Conservation (phyloP, 352 stramenopile genomes). For the Phytophthora parvispora region DNA sequence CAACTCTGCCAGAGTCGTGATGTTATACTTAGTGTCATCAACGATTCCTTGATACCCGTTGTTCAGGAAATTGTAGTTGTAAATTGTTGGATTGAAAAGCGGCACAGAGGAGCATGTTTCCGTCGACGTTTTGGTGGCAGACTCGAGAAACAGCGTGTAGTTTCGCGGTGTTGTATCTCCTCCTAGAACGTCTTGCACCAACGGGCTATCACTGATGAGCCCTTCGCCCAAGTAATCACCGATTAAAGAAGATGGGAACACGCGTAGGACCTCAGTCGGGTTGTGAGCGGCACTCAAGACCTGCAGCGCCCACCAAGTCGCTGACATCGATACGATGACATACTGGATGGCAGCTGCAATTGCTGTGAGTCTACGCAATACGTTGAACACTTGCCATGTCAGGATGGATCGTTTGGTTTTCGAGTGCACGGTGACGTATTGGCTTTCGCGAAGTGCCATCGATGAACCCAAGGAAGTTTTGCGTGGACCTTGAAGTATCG, state of each 20-base stretch:
- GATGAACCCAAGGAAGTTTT: constrained; percentile 10
- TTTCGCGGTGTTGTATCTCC: constrained; percentile 41
- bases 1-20: constrained; percentile 28
- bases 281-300: constrained; percentile 27
- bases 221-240: constrained; percentile 33
- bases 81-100: constrained; percentile 29
- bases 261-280: constrained; percentile 13
- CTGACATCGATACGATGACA: constrained; percentile 33
- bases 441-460: constrained; percentile 16
- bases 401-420: constrained; percentile 12
- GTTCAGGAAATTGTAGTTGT: constrained; percentile 49
- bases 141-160: constrained; percentile 49
- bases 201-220: constrained; percentile 38
- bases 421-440: constrained; percentile 8
- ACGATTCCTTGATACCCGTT: constrained; percentile 31
- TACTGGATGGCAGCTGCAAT: constrained; percentile 49
- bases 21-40: constrained; percentile 42
- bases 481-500: background rate
- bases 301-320: constrained; percentile 26
- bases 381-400: constrained; percentile 22
- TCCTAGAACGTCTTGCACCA: constrained; percentile 31
- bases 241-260: constrained; percentile 34
- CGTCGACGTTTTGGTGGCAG: constrained; percentile 22
- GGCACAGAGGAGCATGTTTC: constrained; percentile 24
- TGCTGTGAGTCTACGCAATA: constrained; percentile 27